A percentile compares a stretch with the other conserved stretches of the same genome.
These are phyloP conservation scores for Epithemia pelagica DNA, from an alignment of 108 stramenopile genomes.

Conservation along the genomic window DNA sequence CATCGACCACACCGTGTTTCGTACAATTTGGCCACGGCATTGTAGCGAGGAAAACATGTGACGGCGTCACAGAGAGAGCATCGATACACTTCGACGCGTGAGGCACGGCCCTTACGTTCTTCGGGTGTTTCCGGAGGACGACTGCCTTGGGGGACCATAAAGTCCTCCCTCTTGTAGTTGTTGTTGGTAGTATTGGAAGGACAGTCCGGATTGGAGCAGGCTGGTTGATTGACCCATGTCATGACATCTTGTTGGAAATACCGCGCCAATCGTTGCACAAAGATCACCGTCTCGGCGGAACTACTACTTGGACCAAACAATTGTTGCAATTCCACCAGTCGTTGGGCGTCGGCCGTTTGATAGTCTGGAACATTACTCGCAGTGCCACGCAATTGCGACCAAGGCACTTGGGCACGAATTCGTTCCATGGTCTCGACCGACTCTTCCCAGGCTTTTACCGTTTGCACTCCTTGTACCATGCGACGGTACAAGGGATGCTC, in stretches of 20 bases:
- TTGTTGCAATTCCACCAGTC: not conserved
- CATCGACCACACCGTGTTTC: slow-evolving; percentile 83
- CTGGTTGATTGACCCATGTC: slow-evolving; percentile 80
- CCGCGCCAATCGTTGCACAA: slow-evolving; percentile 64
- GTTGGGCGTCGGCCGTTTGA: slow-evolving; percentile 6
- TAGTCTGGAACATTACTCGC: slow-evolving; percentile 27
- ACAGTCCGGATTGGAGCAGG: slow-evolving; percentile 12
- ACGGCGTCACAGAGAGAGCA: slow-evolving; percentile 59
- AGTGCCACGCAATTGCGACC: slow-evolving; percentile 25
- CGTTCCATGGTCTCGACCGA: slow-evolving; percentile 36
- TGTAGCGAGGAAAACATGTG: slow-evolving; percentile 88
- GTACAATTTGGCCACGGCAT: slow-evolving; percentile 75
- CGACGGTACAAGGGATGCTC: slow-evolving; percentile 11
- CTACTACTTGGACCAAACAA: not conserved
- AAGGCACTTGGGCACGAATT: slow-evolving; percentile 51
- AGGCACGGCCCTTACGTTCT: slow-evolving; percentile 48
- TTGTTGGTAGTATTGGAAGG: not conserved
- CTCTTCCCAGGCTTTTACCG: slow-evolving; percentile 62
- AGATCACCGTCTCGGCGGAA: slow-evolving; percentile 20
- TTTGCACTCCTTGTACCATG: slow-evolving; percentile 31
- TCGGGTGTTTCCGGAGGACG: slow-evolving; percentile 56
- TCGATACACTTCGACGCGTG: slow-evolving; percentile 69
- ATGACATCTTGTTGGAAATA: slow-evolving; percentile 65
- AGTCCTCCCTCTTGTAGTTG: slow-evolving; percentile 27
- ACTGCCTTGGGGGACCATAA: slow-evolving; percentile 23